Conservation (phyloP, 169 alveolate genomes). For the Plasmodium vivax region DNA sequence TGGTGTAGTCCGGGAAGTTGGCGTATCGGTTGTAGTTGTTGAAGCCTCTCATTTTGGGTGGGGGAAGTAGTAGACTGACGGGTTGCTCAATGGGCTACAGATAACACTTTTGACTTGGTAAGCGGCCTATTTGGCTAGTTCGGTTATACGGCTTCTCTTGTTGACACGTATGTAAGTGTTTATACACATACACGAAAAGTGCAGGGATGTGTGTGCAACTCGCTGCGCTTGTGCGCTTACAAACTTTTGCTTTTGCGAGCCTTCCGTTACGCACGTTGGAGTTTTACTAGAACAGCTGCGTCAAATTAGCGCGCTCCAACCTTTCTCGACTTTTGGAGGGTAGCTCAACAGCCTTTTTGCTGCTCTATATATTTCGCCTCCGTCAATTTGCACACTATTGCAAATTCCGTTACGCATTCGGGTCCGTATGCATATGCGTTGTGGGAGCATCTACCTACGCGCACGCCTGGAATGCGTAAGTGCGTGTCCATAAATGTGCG, state of each 20-base stretch:
- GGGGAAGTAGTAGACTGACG: not conserved
- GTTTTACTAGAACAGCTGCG: not conserved
- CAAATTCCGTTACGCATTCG: not conserved
- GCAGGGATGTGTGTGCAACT: not conserved
- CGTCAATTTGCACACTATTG: not conserved
- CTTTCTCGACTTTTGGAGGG: not conserved
- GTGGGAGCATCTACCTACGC: not conserved
- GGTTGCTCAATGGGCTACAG: not conserved
- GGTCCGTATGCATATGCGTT: not conserved
- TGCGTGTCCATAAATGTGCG: not conserved
- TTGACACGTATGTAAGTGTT: not conserved
- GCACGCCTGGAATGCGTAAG: not conserved
- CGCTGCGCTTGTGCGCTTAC: not conserved
- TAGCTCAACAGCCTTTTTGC: not conserved
- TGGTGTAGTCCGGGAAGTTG: slow-evolving; percentile 27
- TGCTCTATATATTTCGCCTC: not conserved
- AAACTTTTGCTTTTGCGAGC: not conserved
- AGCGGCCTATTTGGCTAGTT: not conserved
- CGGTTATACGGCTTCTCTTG: not conserved
- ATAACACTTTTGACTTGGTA: not conserved
- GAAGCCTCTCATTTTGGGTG: slow-evolving; percentile 36
- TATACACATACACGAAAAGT: not conserved
- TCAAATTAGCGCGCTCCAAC: not conserved
- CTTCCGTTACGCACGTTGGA: not conserved
- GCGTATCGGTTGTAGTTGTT: slow-evolving; percentile 18